These are phyloP conservation scores for Kurtzmaniella quercitrusa DNA, from an alignment of 1,139 yeast species.

Conservation along the genomic window DNA sequence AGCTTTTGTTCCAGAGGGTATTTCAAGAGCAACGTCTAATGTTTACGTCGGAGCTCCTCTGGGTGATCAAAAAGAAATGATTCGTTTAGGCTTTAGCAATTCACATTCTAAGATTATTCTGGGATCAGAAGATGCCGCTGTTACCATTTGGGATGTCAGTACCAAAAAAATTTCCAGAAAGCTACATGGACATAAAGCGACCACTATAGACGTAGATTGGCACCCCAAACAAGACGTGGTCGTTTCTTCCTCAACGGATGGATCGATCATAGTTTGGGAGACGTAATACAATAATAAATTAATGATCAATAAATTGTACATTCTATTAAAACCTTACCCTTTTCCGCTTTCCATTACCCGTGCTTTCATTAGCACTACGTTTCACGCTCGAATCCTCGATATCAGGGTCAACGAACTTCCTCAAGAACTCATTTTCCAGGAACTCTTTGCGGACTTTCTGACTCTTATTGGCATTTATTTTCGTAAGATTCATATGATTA, in stretches of 20 bases:
- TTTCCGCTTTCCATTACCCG: slow-evolving; percentile 5
- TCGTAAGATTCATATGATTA: slow-evolving; percentile 36
- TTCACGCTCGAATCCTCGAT: slow-evolving; percentile 14
- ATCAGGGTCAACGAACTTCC: slow-evolving; percentile 14
- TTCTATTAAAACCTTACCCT: slow-evolving; percentile 10
- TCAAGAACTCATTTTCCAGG: slow-evolving; percentile 21
- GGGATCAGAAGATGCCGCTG: slow-evolving; percentile 62
- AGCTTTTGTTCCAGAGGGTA: slow-evolving; percentile 34
- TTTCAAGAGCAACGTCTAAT: slow-evolving; percentile 37
- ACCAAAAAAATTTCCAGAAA: slow-evolving; percentile 46
- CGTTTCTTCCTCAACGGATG: slow-evolving; percentile 48
- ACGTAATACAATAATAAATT: slow-evolving; percentile 9
- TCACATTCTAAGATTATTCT: slow-evolving; percentile 40
- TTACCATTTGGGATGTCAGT: slow-evolving; percentile 59
- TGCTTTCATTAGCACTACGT: slow-evolving; percentile 10
- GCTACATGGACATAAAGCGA: slow-evolving; percentile 57
- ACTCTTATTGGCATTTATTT: slow-evolving; percentile 25
- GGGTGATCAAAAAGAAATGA: slow-evolving; percentile 49
- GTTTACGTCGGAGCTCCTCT: slow-evolving; percentile 59
- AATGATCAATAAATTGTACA: neutral
- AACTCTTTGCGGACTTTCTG: slow-evolving; percentile 19
- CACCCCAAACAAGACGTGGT: slow-evolving; percentile 37
- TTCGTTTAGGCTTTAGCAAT: slow-evolving; percentile 44
- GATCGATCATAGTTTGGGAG: slow-evolving; percentile 44
- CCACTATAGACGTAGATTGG: slow-evolving; percentile 56